phyloP scores from a whole-genome alignment of 768 basidiomycete genomes.

The Tulasnella sp. region DNA sequence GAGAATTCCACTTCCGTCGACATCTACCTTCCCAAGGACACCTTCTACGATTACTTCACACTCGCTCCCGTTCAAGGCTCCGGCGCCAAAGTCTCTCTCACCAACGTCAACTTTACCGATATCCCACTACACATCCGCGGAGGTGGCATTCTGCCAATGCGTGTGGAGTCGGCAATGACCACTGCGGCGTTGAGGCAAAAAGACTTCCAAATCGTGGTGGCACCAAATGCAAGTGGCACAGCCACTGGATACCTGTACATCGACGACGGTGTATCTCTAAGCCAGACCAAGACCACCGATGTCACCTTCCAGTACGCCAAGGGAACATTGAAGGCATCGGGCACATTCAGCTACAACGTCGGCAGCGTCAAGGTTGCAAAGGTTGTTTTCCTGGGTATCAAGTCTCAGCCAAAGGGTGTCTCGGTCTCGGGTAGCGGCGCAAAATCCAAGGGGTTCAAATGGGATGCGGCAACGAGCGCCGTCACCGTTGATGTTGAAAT shows the following conservation, averaged over 20 bases:
- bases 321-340: conserved; percentile 32
- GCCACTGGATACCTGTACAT: conserved; percentile 57
- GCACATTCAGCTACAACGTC: conserved; percentile 36
- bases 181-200: conserved; percentile 52
- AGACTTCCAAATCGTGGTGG: conserved; percentile 62
- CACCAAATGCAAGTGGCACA: conserved; percentile 50
- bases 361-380: conserved; percentile 36
- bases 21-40: conserved; percentile 61
- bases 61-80: conserved; percentile 49
- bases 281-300: conserved; percentile 25
- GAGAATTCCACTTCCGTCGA: conserved; percentile 56
- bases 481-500: conserved; percentile 26
- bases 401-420: conserved; percentile 33
- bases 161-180: conserved; percentile 56
- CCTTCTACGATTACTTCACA: conserved; percentile 61
- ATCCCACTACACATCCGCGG: conserved; percentile 64
- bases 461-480: conserved; percentile 23
- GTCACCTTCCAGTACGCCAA: conserved; percentile 32
- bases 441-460: conserved; percentile 19
- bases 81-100: conserved; percentile 44
- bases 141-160: conserved; percentile 57
- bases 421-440: conserved; percentile 22
- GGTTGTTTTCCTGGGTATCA: conserved; percentile 40
- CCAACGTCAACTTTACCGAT: conserved; percentile 49
- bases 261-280: conserved; percentile 51